Evolutionary conservation across 2,329 filamentous ascomycete genomes (phyloP).

Genomic region (Stagonosporopsis vannaccii): DNA sequence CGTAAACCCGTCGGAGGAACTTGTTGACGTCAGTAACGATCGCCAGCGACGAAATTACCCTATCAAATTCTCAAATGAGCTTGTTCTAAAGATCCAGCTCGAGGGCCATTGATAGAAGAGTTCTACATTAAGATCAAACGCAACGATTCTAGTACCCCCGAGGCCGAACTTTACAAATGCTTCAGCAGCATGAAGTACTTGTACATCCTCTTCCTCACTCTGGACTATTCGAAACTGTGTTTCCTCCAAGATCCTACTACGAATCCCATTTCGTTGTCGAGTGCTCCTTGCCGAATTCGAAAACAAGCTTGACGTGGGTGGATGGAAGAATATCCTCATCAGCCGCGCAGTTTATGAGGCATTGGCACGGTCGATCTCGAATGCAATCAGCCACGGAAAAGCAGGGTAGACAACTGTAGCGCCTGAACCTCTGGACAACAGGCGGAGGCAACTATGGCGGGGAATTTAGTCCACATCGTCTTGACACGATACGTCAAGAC

Average conservation of each 20-base stretch:
- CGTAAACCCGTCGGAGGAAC: background rate
- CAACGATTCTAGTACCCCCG: slow-evolving; percentile 23
- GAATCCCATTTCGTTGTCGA: slow-evolving; percentile 21
- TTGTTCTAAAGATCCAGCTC: slow-evolving; percentile 17
- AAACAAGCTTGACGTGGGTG: background rate
- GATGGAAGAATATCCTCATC: slow-evolving; percentile 24
- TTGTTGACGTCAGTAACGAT: background rate
- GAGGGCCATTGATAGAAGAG: slow-evolving; percentile 23
- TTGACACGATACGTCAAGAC: slow-evolving; percentile 4
- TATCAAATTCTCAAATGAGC: slow-evolving; percentile 25
- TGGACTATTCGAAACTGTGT: slow-evolving; percentile 26
- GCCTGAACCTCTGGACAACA: slow-evolving; percentile 30
- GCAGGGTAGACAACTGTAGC: slow-evolving; percentile 25
- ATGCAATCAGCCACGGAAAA: slow-evolving; percentile 21
- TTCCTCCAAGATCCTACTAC: slow-evolving; percentile 18
- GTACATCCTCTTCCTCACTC: slow-evolving; percentile 23
- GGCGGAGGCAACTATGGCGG: slow-evolving; percentile 14
- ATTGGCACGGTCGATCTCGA: slow-evolving; percentile 30
- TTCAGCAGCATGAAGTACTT: slow-evolving; percentile 24
- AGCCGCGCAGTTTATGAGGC: slow-evolving; percentile 32
- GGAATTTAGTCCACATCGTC: background rate
- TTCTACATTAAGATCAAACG: slow-evolving; percentile 28
- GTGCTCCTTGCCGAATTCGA: background rate
- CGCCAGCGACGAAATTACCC: slow-evolving; percentile 21
- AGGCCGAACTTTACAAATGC: slow-evolving; percentile 27